phyloP scores from a whole-genome alignment of 2,329 filamentous ascomycete species.

The Neofusicoccum sp. region DNA sequence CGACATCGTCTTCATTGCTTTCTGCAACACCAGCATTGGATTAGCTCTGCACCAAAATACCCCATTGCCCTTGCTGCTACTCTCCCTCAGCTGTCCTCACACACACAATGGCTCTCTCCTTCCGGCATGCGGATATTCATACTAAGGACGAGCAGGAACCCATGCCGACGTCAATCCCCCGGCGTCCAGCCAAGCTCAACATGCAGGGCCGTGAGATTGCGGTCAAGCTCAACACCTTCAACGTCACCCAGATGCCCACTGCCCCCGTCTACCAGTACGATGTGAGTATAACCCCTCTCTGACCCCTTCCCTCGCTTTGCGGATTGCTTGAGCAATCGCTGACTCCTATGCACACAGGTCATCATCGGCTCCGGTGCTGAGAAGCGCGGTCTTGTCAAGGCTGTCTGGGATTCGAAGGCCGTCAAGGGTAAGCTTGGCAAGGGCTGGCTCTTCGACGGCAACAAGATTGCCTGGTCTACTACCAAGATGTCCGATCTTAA shows the following conservation, averaged over 20 bases:
- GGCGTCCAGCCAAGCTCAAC: constrained; percentile 41
- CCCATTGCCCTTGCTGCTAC: background rate
- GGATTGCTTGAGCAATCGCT: constrained; percentile 16
- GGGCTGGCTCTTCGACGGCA: constrained; percentile 78
- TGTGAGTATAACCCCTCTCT: constrained; percentile 55
- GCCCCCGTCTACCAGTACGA: constrained; percentile 80
- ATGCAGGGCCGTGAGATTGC: constrained; percentile 42
- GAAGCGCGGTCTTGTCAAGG: constrained; percentile 69
- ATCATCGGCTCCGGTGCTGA: constrained; percentile 64
- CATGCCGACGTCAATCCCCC: constrained; percentile 32
- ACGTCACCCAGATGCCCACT: constrained; percentile 62
- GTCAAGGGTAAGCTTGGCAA: constrained; percentile 60
- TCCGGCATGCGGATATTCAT: background rate
- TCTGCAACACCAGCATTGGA: background rate
- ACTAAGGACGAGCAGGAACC: constrained; percentile 27
- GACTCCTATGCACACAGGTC: constrained; percentile 54
- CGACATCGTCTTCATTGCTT: background rate
- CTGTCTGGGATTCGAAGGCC: constrained; percentile 70
- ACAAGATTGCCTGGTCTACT: constrained; percentile 75
- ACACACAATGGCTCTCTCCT: background rate
- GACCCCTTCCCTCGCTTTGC: background rate
- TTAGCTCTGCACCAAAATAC: background rate
- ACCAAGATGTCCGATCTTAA: constrained; percentile 33
- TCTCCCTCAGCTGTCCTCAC: background rate
- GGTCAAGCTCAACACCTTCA: constrained; percentile 71